Percentiles rank a stretch among this genome's conserved stretches.
Evolutionary conservation across 352 stramenopile species (phyloP).

Genomic region (Globisporangium nodosum): DNA sequence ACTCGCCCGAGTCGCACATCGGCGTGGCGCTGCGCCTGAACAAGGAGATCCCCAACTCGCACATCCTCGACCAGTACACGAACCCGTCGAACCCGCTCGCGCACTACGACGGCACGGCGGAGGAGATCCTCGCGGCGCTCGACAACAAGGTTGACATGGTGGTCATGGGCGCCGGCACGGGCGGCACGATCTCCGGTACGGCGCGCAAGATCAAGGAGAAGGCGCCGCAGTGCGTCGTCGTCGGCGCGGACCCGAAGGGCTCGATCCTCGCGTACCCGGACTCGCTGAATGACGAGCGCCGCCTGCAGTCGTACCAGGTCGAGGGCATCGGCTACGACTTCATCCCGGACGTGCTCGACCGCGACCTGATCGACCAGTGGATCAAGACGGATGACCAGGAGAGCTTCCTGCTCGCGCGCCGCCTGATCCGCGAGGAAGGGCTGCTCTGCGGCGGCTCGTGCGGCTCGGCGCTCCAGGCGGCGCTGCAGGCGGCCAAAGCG

Average conservation of each 20-base stretch:
- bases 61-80: constrained; percentile 96
- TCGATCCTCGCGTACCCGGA: constrained; percentile 92
- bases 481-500: constrained; percentile 70
- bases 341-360: constrained; percentile 92
- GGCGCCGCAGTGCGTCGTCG: constrained; percentile 77
- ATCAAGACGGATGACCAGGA: constrained; percentile 94
- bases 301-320: constrained; percentile 87
- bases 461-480: constrained; percentile 81
- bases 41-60: constrained; percentile 89
- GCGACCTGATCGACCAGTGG: constrained; percentile 90
- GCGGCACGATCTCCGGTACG: constrained; percentile 93
- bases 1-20: constrained; percentile 94
- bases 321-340: constrained; percentile 98
- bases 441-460: constrained; percentile 92
- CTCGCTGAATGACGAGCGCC: constrained; percentile 88
- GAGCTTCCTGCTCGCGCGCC: constrained; percentile 91
- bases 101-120: constrained; percentile 93
- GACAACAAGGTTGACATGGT: constrained; percentile 94
- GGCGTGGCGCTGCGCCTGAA: constrained; percentile 90
- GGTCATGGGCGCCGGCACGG: constrained; percentile 92
- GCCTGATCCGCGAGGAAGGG: constrained; percentile 93
- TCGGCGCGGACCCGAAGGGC: constrained; percentile 89
- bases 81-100: constrained; percentile 94
- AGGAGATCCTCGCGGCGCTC: constrained; percentile 92
- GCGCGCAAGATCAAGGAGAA: constrained; percentile 92